These are phyloP conservation scores for Schrenkiella parvula DNA, from an alignment of 345 rosid genomes.

Conservation along the genomic window DNA sequence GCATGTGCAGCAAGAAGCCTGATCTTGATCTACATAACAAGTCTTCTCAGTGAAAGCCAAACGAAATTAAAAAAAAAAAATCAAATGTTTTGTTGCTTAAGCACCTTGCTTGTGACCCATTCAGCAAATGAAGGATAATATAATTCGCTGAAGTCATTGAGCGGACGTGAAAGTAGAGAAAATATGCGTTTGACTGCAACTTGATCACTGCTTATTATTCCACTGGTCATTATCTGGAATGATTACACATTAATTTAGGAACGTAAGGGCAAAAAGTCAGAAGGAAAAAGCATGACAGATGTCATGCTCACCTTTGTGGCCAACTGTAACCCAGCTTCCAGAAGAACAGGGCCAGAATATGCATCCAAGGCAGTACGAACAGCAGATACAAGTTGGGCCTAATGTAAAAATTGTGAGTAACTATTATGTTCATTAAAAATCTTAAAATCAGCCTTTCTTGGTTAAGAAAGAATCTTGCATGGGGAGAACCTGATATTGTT, in stretches of 20 bases:
- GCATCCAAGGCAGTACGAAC: conserved; percentile 86
- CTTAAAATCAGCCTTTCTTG: neutral
- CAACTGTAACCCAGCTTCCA: conserved; percentile 89
- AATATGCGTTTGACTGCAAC: conserved; percentile 88
- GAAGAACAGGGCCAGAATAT: conserved; percentile 80
- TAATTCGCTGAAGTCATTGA: conserved; percentile 76
- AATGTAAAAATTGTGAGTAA: conserved; percentile 19
- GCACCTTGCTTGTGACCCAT: conserved; percentile 98
- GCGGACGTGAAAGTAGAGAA: conserved; percentile 78
- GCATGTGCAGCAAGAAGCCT: conserved; percentile 97
- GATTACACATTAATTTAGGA: conserved; percentile 30
- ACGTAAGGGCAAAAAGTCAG: neutral
- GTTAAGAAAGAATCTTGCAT: neutral
- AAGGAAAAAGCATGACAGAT: conserved; percentile 10
- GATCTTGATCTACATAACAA: conserved; percentile 69
- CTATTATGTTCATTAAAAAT: neutral
- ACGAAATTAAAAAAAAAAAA: neutral
- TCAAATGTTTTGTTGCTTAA: neutral
- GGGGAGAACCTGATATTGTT: conserved; percentile 77
- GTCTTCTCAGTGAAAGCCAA: conserved; percentile 7
- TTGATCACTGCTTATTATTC: conserved; percentile 86
- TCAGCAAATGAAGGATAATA: conserved; percentile 99
- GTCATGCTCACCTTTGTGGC: conserved; percentile 76
- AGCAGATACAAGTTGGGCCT: conserved; percentile 95
- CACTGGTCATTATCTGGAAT: conserved; percentile 89